A percentile compares a stretch with the other conserved stretches of the same genome.
These are phyloP conservation scores for Chlorella sp. DNA, from an alignment of 139 green algal genomes.

Conservation along the genomic window DNA sequence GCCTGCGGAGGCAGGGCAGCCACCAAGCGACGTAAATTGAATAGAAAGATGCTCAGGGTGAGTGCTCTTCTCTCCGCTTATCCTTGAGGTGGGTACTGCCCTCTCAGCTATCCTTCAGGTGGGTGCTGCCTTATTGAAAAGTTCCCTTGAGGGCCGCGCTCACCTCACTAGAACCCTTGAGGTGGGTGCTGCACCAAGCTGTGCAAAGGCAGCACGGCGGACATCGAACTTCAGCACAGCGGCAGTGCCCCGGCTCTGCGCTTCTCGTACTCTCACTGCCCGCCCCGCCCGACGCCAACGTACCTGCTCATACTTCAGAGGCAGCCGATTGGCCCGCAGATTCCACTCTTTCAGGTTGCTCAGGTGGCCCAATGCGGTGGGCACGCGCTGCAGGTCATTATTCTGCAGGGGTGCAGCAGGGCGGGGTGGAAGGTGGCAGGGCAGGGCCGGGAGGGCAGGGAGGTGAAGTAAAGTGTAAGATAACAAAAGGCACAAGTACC, in stretches of 20 bases:
- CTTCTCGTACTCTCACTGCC: no score
- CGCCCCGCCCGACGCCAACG: not conserved
- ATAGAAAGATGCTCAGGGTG: not conserved
- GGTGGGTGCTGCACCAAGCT: not conserved
- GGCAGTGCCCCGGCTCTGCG: not conserved
- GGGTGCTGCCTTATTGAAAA: no score
- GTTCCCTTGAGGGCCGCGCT: no score
- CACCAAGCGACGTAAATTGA: not conserved
- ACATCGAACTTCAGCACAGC: not conserved
- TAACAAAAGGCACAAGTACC: not conserved
- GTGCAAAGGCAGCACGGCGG: not conserved
- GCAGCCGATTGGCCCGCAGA: conserved; percentile 27
- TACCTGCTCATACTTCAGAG: conserved; percentile 10
- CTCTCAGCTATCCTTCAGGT: no score
- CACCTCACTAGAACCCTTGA: no score
- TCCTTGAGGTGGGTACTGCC: not conserved
- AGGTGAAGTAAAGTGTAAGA: not conserved
- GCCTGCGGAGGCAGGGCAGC: conserved; percentile 39
- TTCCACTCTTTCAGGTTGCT: conserved; percentile 23
- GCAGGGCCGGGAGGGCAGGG: not conserved
- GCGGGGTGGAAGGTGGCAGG: not conserved
- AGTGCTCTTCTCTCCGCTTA: not conserved
- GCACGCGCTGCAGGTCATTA: conserved; percentile 7
- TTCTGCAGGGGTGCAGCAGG: not conserved
- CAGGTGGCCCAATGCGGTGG: conserved; percentile 13